Evolutionary conservation across 371 early-diverging fungal species (phyloP), one percentile per base, ranked within the genome.

Genomic region (Thermomucor indicae-seudaticae): DNA sequence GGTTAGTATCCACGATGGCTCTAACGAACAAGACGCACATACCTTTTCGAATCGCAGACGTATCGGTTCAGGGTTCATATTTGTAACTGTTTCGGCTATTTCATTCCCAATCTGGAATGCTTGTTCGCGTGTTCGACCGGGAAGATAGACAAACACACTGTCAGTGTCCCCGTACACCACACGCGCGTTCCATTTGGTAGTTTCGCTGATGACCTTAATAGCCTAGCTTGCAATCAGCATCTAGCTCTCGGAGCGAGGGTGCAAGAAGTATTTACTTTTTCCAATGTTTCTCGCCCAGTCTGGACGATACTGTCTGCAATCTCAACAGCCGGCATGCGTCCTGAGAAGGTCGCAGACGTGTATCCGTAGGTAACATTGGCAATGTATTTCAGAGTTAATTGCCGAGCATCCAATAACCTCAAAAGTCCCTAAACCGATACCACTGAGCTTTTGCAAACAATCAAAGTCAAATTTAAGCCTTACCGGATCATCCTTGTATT

Each of bases 81-180:
- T 31, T 0, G 95, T 90, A 14, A 95, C 72, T 0, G 80, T 79
- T 6, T 79, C 69, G 1, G 90, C 86, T 39, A 96, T 92, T 25
- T 84, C 86, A 2, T 80, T 67, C 0, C 92, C 93, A 46, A 91
- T 68, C n/a, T 59, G 56, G 60, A 92, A 91, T 0, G 95, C 96
- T 32, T 81, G 65, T 29, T 82, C 79, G 20, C 82, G 77, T 0
- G 83, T 78, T 17, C 66, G 62, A 6, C 90, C 92, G 4, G 81
- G 84, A 19, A 92, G 62, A 35, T 84, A 70, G 4, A 95, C 80
- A 76, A 96, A 96, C 51, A 95, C 65, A 52, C 86, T 86, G 65
- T 94, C 95, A 0, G 96, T 96, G 63, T 96, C 96, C 0, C 94
- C 95, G 63, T 95, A 94, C 0, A 92, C 90, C 0, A 96, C 93